A percentile compares a stretch with the other conserved stretches of the same genome.
These are phyloP conservation scores for Neophaeococcomyces mojaviensis DNA, from an alignment of 2,329 filamentous ascomycete genomes.

Conservation along the genomic window DNA sequence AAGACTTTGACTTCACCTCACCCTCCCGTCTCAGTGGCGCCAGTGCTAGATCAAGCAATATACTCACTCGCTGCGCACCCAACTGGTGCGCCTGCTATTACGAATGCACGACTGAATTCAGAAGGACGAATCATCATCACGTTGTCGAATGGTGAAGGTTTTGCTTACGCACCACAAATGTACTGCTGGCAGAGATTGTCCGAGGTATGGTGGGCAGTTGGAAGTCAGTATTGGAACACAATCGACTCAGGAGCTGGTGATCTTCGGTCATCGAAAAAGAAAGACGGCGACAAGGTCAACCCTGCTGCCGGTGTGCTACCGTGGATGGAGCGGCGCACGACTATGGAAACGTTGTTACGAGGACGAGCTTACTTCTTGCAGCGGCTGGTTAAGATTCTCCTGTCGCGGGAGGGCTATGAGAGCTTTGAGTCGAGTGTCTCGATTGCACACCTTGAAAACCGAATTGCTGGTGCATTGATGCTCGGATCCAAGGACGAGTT, in stretches of 20 bases:
- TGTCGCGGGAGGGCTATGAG: slow-evolving; percentile 86
- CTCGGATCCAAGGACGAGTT: slow-evolving; percentile 87
- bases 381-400: slow-evolving; percentile 77
- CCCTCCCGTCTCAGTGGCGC: slow-evolving; percentile 80
- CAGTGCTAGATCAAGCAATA: slow-evolving; percentile 78
- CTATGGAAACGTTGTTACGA: slow-evolving; percentile 82
- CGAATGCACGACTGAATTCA: slow-evolving; percentile 84
- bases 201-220: slow-evolving; percentile 96
- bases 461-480: slow-evolving; percentile 79
- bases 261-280: slow-evolving; percentile 54
- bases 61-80: slow-evolving; percentile 71
- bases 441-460: slow-evolving; percentile 90
- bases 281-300: slow-evolving; percentile 46
- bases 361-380: slow-evolving; percentile 88
- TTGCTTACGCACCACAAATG: slow-evolving; percentile 77
- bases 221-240: slow-evolving; percentile 98
- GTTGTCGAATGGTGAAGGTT: slow-evolving; percentile 89
- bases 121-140: slow-evolving; percentile 81
- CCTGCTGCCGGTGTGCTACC: slow-evolving; percentile 90
- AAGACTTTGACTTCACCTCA: slow-evolving; percentile 75
- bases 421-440: slow-evolving; percentile 84
- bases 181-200: slow-evolving; percentile 92
- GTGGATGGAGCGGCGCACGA: slow-evolving; percentile 87
- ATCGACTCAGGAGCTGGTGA: slow-evolving; percentile 84
- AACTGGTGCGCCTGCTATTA: slow-evolving; percentile 73